Percentiles rank a stretch among this genome's conserved stretches.
phyloP scores from a whole-genome alignment of 768 basidiomycete species.

The Pisolithus sp. region DNA sequence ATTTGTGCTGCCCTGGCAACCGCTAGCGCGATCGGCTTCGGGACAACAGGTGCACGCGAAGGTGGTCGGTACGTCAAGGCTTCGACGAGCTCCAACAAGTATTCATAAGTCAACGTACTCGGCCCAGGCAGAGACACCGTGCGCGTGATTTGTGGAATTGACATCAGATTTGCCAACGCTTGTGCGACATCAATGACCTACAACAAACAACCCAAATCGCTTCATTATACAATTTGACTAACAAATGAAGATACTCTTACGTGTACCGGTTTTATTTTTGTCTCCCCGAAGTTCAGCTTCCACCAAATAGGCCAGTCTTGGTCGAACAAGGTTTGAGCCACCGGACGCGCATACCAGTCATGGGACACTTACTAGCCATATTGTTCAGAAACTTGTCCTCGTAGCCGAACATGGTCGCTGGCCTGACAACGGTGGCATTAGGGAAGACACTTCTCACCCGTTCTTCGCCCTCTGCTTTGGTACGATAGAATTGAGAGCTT shows the following conservation, averaged over 20 bases:
- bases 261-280: slow-evolving; percentile 87
- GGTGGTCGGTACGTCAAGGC: slow-evolving; percentile 74
- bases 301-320: slow-evolving; percentile 89
- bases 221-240: slow-evolving; percentile 9
- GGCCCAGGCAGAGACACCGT: slow-evolving; percentile 87
- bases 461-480: slow-evolving; percentile 88
- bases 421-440: slow-evolving; percentile 81
- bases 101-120: slow-evolving; percentile 75
- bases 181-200: slow-evolving; percentile 94
- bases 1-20: slow-evolving; percentile 57
- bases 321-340: slow-evolving; percentile 8
- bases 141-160: slow-evolving; percentile 52
- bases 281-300: slow-evolving; percentile 86
- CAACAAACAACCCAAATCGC: slow-evolving; percentile 4
- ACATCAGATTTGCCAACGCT: slow-evolving; percentile 74
- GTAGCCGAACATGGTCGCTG: slow-evolving; percentile 82
- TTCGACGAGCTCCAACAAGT: slow-evolving; percentile 70
- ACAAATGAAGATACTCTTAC: slow-evolving; percentile 40
- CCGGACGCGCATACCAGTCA: slow-evolving; percentile 3
- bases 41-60: slow-evolving; percentile 67
- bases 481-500: slow-evolving; percentile 74
- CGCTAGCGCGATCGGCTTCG: slow-evolving; percentile 61
- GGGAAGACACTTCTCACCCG: slow-evolving; percentile 80
- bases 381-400: slow-evolving; percentile 94
- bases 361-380: slow-evolving; percentile 66